Evolutionary conservation across 2,329 filamentous ascomycete genomes (phyloP), one percentile per base, ranked within the genome.

Genomic region (Sporothrix globosa): DNA sequence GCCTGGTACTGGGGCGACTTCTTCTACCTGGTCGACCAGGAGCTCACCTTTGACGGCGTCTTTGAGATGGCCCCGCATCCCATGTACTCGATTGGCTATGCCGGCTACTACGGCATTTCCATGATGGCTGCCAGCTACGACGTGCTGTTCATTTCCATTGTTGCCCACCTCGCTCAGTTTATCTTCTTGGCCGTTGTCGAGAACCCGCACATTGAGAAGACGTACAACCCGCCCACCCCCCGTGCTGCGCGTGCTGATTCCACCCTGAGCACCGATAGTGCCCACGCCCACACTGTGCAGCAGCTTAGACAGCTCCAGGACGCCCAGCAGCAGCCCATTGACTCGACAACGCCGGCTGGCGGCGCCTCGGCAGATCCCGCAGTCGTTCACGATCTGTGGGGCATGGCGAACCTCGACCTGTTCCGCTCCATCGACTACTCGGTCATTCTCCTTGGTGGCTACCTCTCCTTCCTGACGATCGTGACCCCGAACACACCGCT

Each of bases 1-100:
- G 96, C 96, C 39, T 99, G 96, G 96, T 99, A 98, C 82, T 99
- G 96, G 96, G 96, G 96, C 73, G 96, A 99, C 81, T 98, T 98
- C 82, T 99, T 98, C 85, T 99, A 93, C 81, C 90, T 99, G 77
- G 92, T 99, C 79, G 96, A 99, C 81, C 94, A 98, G 82, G 93
- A 97, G 78, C 85, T 99, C 79, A 98, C 94, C 66, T 99, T 99
- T 80, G 96, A 99, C 78, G 96, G 96, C 70, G 96, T 99, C 73
- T 99, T 98, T 79, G 96, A 99, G 82, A 96, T 99, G 90, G 96
- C 96, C 24, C 96, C 96, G 44, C 96, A 98, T 79, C 95, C 95
- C 73, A 98, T 98, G 95, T 98, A 98, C 82, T 97, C 94, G 69
- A 95, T 98, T 77, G 96, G 96, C 52, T 99, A 99, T 80, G 93